A percentile compares a stretch with the other conserved stretches of the same genome.
phyloP scores from a whole-genome alignment of 2,329 filamentous ascomycete genomes.

The Pseudogymnoascus sp. region DNA sequence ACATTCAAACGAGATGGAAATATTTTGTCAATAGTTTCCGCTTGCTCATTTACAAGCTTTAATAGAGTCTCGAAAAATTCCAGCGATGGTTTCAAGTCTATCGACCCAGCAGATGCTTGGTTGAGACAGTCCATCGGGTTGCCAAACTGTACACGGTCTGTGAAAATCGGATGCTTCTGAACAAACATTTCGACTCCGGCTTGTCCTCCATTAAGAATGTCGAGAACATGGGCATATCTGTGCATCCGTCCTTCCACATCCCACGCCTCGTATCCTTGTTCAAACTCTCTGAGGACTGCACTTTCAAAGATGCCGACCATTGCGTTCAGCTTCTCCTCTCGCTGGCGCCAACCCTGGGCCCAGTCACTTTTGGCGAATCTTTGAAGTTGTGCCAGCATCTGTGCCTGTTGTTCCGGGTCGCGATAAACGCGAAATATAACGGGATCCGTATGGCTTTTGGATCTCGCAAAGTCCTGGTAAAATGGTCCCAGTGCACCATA shows the following conservation, averaged over 20 bases:
- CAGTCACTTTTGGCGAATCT: conserved; percentile 76
- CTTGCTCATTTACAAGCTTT: conserved; percentile 73
- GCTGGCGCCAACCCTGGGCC: conserved; percentile 62
- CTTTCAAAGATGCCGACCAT: conserved; percentile 84
- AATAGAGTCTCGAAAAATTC: conserved; percentile 72
- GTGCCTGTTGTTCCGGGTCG: conserved; percentile 83
- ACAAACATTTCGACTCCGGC: conserved; percentile 79
- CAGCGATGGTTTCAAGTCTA: conserved; percentile 73
- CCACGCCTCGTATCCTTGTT: conserved; percentile 81
- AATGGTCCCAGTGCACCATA: conserved; percentile 85
- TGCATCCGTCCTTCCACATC: conserved; percentile 86
- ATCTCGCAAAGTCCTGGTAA: conserved; percentile 72
- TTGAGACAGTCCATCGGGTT: conserved; percentile 78
- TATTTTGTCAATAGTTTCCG: conserved; percentile 69
- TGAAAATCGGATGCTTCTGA: conserved; percentile 78
- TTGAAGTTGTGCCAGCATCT: conserved; percentile 75
- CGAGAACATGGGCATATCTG: conserved; percentile 79
- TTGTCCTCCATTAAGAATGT: conserved; percentile 70
- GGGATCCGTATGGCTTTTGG: conserved; percentile 69
- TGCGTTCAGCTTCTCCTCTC: conserved; percentile 63
- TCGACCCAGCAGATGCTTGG: conserved; percentile 53
- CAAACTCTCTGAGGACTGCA: conserved; percentile 83
- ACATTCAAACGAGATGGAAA: conserved; percentile 67
- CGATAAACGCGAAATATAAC: conserved; percentile 79
- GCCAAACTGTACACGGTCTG: conserved; percentile 62